phyloP scores from a whole-genome alignment of 2,329 filamentous ascomycete species.

The Rhinocladiella similis region DNA sequence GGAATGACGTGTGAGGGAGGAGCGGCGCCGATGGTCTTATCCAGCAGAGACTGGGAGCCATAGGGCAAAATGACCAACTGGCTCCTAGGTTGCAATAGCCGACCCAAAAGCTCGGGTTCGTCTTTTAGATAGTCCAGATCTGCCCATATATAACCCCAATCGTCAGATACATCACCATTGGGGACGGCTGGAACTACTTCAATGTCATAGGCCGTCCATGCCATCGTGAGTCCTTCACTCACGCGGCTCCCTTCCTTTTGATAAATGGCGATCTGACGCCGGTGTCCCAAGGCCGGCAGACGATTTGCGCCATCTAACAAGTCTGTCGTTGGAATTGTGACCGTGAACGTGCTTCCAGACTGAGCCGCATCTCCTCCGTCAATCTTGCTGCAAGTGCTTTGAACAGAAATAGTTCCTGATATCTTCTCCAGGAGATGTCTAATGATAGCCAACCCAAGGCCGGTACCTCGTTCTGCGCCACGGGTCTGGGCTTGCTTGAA shows the following conservation, averaged over 20 bases:
- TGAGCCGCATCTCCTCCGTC: conserved; percentile 16
- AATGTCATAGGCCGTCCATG: conserved; percentile 31
- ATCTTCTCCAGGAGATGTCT: conserved; percentile 35
- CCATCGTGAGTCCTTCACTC: conserved; percentile 28
- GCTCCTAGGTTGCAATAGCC: conserved; percentile 23
- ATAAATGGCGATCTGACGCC: conserved; percentile 23
- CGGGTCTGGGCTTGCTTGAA: conserved; percentile 47
- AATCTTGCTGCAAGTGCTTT: conserved; percentile 29
- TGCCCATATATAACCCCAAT: conserved; percentile 32
- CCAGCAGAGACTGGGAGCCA: conserved; percentile 28
- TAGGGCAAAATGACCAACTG: conserved; percentile 32
- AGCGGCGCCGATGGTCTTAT: conserved; percentile 24
- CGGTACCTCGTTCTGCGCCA: conserved; percentile 33
- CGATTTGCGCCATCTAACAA: not conserved
- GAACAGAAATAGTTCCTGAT: conserved; percentile 33
- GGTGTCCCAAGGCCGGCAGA: not conserved
- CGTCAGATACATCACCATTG: conserved; percentile 23
- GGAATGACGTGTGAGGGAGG: conserved; percentile 29
- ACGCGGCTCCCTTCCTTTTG: conserved; percentile 19
- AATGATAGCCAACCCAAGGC: conserved; percentile 35
- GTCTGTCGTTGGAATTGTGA: conserved; percentile 19
- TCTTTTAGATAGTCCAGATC: conserved; percentile 27
- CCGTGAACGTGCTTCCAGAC: conserved; percentile 27
- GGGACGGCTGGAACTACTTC: conserved; percentile 23
- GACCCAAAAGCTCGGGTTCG: conserved; percentile 23